Conservation (phyloP, 78 protist genomes). For the Polysphondylium violaceum region DNA sequence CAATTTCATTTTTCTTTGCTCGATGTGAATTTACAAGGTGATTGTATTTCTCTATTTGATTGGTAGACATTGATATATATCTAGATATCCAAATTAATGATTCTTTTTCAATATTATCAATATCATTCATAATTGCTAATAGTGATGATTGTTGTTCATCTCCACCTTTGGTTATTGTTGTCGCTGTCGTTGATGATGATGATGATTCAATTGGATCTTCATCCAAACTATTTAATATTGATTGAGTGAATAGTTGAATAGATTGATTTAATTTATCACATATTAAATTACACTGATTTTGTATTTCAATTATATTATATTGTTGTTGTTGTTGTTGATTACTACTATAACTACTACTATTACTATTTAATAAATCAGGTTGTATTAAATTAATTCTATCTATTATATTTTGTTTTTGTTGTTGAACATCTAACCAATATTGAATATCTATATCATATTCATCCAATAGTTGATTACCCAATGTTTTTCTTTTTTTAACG, state of each 20-base stretch:
- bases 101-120: conserved; percentile 2
- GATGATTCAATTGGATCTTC: neutral
- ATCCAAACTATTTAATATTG: neutral
- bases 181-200: neutral
- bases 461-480: neutral
- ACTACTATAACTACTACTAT: neutral
- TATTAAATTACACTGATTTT: neutral
- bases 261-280: neutral
- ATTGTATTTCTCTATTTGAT: conserved; percentile 4
- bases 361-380: neutral
- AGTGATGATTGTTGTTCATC: neutral
- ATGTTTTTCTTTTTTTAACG: neutral
- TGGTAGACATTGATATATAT: neutral
- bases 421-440: conserved; percentile 21
- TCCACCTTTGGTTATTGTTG: too few species aligned
- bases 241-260: too few species aligned
- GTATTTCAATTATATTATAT: too few species aligned
- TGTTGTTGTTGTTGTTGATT: neutral
- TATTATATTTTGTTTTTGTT: conserved; percentile 24
- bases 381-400: neutral
- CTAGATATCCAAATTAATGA: neutral
- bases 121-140: neutral
- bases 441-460: neutral
- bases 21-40: neutral
- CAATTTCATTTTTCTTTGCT: conserved; percentile 13